A percentile compares a stretch with the other conserved stretches of the same genome.
Conservation (phyloP, 352 stramenopile genomes). For the Globisporangium mamillatum region DNA sequence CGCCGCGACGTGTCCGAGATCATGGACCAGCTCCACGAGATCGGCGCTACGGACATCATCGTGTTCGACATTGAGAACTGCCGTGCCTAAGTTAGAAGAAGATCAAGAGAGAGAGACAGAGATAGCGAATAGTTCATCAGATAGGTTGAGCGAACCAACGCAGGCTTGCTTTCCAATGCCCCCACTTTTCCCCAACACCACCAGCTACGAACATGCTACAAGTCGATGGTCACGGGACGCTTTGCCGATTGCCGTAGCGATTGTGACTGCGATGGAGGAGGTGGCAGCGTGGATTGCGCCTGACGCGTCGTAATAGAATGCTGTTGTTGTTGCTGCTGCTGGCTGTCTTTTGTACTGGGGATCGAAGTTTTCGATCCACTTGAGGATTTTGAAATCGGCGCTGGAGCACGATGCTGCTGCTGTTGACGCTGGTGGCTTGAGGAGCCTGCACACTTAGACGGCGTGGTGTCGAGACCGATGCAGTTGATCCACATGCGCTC, state of each 20-base stretch:
- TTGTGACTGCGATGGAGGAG: background rate
- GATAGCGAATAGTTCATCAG: constrained; percentile 8
- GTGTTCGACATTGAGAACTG: constrained; percentile 96
- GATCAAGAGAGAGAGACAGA: constrained; percentile 1
- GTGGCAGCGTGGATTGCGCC: constrained; percentile 2
- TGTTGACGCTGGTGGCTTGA: background rate
- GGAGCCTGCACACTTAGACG: background rate
- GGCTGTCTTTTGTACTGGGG: background rate
- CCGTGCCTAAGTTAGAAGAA: constrained; percentile 53
- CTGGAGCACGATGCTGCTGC: background rate
- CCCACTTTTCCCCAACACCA: background rate
- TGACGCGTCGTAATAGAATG: background rate
- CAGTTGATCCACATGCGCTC: constrained; percentile 46
- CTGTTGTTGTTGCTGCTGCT: constrained; percentile 1
- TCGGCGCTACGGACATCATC: constrained; percentile 97
- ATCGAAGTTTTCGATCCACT: background rate
- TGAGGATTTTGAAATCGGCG: background rate
- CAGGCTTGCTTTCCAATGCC: background rate
- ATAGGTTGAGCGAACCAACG: background rate
- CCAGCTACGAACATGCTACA: constrained; percentile 7
- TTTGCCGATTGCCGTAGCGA: constrained; percentile 1
- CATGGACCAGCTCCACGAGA: constrained; percentile 95
- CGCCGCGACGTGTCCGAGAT: constrained; percentile 90
- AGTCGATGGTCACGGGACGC: constrained; percentile 12
- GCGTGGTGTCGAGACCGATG: constrained; percentile 34